phyloP scores from a whole-genome alignment of 257 asterid species.

The Solanum paucissectum region DNA sequence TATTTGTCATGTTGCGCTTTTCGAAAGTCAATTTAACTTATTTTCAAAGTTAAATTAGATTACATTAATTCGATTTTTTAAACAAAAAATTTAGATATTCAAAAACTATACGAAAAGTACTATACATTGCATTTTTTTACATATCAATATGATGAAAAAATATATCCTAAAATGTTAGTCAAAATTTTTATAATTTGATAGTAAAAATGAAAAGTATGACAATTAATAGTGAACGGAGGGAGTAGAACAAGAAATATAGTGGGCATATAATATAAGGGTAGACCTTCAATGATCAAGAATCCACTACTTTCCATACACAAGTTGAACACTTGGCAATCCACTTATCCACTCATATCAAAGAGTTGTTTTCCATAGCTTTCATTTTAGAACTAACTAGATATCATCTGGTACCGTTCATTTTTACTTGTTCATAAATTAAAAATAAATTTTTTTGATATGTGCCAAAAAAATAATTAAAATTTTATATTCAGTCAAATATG shows the following conservation, averaged over 20 bases:
- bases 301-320: background rate
- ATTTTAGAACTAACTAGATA: background rate
- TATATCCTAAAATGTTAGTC: too few species aligned
- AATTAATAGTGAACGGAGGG: too few species aligned
- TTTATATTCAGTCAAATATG: background rate
- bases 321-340: background rate
- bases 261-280: background rate
- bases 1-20: too few species aligned
- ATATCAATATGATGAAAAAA: too few species aligned
- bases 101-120: too few species aligned
- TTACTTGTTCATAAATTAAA: background rate
- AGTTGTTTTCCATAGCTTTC: background rate
- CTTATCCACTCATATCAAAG: background rate
- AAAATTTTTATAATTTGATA: too few species aligned
- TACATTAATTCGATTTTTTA: too few species aligned
- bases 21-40: too few species aligned
- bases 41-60: too few species aligned
- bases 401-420: background rate
- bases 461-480: background rate
- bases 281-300: background rate
- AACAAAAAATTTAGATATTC: too few species aligned
- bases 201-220: too few species aligned
- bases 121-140: too few species aligned
- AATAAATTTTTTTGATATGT: background rate
- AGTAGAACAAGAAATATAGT: background rate